Conservation (phyloP, 2,329 filamentous ascomycete species). For the Arthrinium puccinioides region DNA sequence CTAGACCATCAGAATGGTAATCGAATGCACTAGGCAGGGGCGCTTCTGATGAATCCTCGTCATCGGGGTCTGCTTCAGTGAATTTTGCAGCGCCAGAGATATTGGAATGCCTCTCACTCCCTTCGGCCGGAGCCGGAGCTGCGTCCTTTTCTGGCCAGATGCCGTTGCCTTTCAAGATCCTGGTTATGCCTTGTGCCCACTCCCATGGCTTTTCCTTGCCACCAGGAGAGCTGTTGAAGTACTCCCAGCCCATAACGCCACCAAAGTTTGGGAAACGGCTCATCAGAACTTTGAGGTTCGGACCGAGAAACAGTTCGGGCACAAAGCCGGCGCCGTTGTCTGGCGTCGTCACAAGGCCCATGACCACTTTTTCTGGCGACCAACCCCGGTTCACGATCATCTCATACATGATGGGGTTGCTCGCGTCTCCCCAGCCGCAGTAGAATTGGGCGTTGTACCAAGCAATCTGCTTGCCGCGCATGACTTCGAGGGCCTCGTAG, state of each 20-base stretch:
- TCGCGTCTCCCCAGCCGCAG: constrained; percentile 70
- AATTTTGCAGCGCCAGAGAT: no score
- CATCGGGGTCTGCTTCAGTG: constrained; percentile 5
- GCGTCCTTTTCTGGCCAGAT: background rate
- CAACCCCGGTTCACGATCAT: constrained; percentile 49
- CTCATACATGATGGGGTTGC: constrained; percentile 40
- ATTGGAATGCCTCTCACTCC: no score
- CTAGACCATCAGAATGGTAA: constrained; percentile 6
- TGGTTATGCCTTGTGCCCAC: constrained; percentile 62
- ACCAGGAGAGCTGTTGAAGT: constrained; percentile 65
- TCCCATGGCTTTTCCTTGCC: constrained; percentile 57
- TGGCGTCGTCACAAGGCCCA: constrained; percentile 69
- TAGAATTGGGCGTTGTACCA: constrained; percentile 87
- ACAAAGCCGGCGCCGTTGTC: constrained; percentile 63
- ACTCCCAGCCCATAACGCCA: constrained; percentile 83
- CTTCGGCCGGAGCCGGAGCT: no score
- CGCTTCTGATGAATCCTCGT: background rate
- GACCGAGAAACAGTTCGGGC: constrained; percentile 46
- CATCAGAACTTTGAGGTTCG: constrained; percentile 49
- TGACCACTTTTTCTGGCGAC: constrained; percentile 60
- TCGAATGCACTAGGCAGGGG: constrained; percentile 3
- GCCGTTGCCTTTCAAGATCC: constrained; percentile 16
- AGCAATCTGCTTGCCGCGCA: constrained; percentile 54
- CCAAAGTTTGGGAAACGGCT: constrained; percentile 59
- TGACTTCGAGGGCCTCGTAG: constrained; percentile 62